Evolutionary conservation across 441 rosid genomes (phyloP).

Genomic region (Biscutella laevigata): DNA sequence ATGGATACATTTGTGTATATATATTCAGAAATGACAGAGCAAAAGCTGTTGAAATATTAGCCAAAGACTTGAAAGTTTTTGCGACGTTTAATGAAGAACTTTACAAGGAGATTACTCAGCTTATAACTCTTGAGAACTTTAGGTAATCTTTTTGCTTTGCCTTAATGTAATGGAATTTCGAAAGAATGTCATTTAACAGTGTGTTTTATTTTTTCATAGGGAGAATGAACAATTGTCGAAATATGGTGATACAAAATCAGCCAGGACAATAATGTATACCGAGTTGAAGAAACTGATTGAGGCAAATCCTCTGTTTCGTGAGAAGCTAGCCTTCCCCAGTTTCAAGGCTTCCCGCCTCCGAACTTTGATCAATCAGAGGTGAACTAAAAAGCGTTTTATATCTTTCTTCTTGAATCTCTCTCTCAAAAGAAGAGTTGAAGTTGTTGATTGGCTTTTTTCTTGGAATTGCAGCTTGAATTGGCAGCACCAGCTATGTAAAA

Average conservation of each 20-base stretch:
- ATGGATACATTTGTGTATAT: slow-evolving; percentile 6
- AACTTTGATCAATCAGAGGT: slow-evolving; percentile 95
- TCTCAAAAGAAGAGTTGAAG: not conserved
- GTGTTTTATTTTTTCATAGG: slow-evolving; percentile 29
- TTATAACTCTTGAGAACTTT: slow-evolving; percentile 51
- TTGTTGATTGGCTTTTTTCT: not conserved
- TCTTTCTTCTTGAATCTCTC: not conserved
- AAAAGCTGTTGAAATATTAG: slow-evolving; percentile 55
- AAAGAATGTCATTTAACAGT: not conserved
- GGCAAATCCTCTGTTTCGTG: slow-evolving; percentile 92
- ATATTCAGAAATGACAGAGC: slow-evolving; percentile 43
- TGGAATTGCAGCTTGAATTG: slow-evolving; percentile 65
- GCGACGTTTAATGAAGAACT: slow-evolving; percentile 52
- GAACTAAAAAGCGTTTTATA: not conserved
- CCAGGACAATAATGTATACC: slow-evolving; percentile 75
- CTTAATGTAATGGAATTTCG: not conserved
- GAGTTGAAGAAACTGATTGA: slow-evolving; percentile 85
- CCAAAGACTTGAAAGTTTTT: slow-evolving; percentile 55
- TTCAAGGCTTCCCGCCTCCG: slow-evolving; percentile 82
- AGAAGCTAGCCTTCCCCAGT: slow-evolving; percentile 77
- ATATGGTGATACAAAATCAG: slow-evolving; percentile 90
- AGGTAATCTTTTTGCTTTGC: slow-evolving; percentile 27
- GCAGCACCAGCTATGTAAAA: slow-evolving; percentile 97
- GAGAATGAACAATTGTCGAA: slow-evolving; percentile 93
- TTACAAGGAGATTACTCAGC: slow-evolving; percentile 55